Evolutionary conservation across 768 basidiomycete species (phyloP).

Genomic region (Lentinula detonsa): DNA sequence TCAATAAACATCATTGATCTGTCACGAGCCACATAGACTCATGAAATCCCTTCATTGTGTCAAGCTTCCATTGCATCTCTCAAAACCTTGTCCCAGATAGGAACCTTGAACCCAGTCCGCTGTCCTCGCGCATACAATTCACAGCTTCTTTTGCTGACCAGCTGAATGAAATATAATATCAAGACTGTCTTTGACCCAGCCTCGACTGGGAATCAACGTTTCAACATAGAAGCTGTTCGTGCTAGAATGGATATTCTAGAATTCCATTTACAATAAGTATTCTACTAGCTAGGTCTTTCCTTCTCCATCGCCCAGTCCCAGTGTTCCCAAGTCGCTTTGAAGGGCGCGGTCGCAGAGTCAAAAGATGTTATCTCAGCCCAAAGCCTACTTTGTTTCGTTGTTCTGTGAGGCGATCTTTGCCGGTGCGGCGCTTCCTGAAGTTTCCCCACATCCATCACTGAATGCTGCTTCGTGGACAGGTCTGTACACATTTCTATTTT

Average conservation of each 20-base stretch:
- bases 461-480: not conserved
- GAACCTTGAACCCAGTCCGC: not conserved
- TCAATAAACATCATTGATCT: too few species aligned
- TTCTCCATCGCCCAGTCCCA: not conserved
- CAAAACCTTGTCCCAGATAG: not conserved
- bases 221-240: not conserved
- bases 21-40: too few species aligned
- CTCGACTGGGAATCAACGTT: not conserved
- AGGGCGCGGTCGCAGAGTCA: not conserved
- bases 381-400: not conserved
- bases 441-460: not conserved
- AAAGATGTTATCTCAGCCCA: constrained; percentile 1
- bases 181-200: not conserved
- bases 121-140: not conserved
- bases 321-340: not conserved
- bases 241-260: too few species aligned
- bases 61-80: not conserved
- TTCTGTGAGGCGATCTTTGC: not conserved
- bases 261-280: not conserved
- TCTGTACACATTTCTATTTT: not conserved
- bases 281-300: not conserved
- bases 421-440: not conserved
- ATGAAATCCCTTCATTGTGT: too few species aligned
- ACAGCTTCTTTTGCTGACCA: not conserved
- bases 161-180: not conserved